Conservation (phyloP, 164 flowering plant genomes). For the Pachysandra terminalis region DNA sequence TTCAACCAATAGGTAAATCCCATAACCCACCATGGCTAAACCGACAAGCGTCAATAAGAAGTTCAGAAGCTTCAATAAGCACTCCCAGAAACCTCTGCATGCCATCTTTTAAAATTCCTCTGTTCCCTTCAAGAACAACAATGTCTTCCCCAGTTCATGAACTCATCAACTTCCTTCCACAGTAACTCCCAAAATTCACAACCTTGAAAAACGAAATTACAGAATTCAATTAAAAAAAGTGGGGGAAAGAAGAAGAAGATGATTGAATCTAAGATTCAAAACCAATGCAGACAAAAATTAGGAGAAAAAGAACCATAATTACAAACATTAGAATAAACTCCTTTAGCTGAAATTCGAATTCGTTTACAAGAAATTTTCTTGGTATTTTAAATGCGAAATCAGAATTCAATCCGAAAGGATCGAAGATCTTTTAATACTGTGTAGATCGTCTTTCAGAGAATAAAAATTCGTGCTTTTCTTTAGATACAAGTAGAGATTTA, state of each 20-base stretch:
- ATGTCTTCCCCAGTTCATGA: slow-evolving; percentile 19
- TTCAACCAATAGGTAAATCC: slow-evolving; percentile 78
- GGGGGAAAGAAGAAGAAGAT: too few species aligned
- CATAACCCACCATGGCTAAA: slow-evolving; percentile 90
- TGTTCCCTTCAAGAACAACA: slow-evolving; percentile 7
- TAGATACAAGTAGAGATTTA: too few species aligned
- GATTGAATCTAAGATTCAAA: background rate
- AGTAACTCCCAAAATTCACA: slow-evolving; percentile 6
- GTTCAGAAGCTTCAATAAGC: slow-evolving; percentile 81
- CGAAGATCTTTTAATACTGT: background rate
- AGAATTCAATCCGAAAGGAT: background rate
- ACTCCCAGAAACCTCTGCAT: slow-evolving; percentile 77
- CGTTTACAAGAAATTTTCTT: too few species aligned
- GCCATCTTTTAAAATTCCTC: slow-evolving; percentile 44
- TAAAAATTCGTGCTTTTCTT: too few species aligned
- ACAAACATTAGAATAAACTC: too few species aligned
- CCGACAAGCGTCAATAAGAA: slow-evolving; percentile 72
- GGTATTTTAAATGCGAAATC: background rate
- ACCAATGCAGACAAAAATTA: background rate
- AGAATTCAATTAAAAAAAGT: background rate
- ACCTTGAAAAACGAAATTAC: slow-evolving; percentile 1
- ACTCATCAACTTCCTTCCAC: slow-evolving; percentile 8
- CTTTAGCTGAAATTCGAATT: background rate
- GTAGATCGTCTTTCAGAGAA: background rate
- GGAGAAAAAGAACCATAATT: too few species aligned